A percentile compares a stretch with the other conserved stretches of the same genome.
Conservation (phyloP, 2,329 filamentous ascomycete genomes). For the Polychaeton citri region DNA sequence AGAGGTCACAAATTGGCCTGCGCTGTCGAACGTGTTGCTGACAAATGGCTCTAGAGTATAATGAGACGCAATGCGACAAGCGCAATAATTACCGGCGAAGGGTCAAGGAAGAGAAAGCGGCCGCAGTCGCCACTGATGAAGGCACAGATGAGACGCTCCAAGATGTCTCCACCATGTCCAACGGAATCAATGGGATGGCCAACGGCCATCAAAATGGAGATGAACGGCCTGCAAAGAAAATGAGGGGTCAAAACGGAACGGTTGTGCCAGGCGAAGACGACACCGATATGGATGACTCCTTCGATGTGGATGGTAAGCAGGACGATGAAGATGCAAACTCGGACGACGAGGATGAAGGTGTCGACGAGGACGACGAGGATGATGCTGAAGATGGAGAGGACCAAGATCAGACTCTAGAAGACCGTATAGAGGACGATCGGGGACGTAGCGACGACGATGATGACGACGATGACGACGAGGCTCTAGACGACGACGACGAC, state of each 20-base stretch:
- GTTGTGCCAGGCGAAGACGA: slow-evolving; percentile 26
- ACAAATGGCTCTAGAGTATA: slow-evolving; percentile 44
- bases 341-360: slow-evolving; percentile 42
- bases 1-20: background rate
- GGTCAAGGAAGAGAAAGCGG: slow-evolving; percentile 44
- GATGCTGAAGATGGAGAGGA: slow-evolving; percentile 15
- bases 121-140: slow-evolving; percentile 6
- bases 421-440: slow-evolving; percentile 48
- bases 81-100: slow-evolving; percentile 60
- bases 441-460: slow-evolving; percentile 47
- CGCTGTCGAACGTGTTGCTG: slow-evolving; percentile 3
- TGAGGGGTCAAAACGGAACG: slow-evolving; percentile 28
- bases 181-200: slow-evolving; percentile 4
- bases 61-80: slow-evolving; percentile 59
- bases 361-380: slow-evolving; percentile 41
- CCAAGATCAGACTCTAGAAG: slow-evolving; percentile 33
- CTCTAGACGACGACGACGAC: slow-evolving; percentile 22
- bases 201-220: slow-evolving; percentile 20
- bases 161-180: slow-evolving; percentile 1
- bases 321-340: slow-evolving; percentile 41
- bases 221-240: slow-evolving; percentile 38
- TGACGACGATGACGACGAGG: slow-evolving; percentile 27
- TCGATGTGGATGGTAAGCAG: slow-evolving; percentile 33
- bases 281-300: slow-evolving; percentile 31
- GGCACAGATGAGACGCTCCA: slow-evolving; percentile 6